Evolutionary conservation across 2,329 filamentous ascomycete species (phyloP).

Genomic region (Sporothrix curviconia): DNA sequence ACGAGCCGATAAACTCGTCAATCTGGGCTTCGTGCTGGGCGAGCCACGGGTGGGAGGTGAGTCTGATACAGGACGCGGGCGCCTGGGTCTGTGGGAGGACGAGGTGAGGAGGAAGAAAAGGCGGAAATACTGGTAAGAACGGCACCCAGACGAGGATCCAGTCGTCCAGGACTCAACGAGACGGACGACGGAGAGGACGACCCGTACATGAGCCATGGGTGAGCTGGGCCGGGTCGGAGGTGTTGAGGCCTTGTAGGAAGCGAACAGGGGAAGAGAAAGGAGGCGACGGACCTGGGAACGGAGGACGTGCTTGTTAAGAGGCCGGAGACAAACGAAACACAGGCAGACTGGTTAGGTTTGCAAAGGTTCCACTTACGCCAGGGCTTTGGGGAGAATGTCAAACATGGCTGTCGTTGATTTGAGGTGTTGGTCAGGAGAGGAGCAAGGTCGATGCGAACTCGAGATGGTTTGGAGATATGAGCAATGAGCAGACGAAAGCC

Average conservation of each 20-base stretch:
- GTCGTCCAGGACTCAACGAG: constrained; percentile 81
- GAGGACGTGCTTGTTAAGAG: neutral
- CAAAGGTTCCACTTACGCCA: constrained; percentile 17
- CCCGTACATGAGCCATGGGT: constrained; percentile 99
- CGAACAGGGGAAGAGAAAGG: constrained; percentile 90
- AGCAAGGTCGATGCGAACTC: neutral
- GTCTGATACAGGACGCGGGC: constrained; percentile 78
- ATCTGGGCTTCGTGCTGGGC: constrained; percentile 80
- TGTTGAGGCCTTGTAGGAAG: constrained; percentile 98
- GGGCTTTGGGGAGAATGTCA: constrained; percentile 18
- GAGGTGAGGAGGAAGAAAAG: constrained; percentile 80
- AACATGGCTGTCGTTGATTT: constrained; percentile 14
- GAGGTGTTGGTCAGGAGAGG: neutral
- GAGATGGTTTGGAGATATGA: neutral
- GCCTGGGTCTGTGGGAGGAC: constrained; percentile 95
- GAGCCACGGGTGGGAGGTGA: constrained; percentile 82
- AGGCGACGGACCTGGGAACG: constrained; percentile 64
- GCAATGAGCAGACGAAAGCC: neutral
- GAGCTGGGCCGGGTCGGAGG: constrained; percentile 78
- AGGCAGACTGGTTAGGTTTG: too few species aligned
- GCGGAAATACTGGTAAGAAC: constrained; percentile 88
- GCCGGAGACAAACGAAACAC: too few species aligned
- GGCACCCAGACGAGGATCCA: constrained; percentile 88
- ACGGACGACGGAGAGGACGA: constrained; percentile 75
- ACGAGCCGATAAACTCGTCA: constrained; percentile 77